Base-by-base conservation (phyloP, 768 basidiomycete species). In the Trametes elegans region DNA sequence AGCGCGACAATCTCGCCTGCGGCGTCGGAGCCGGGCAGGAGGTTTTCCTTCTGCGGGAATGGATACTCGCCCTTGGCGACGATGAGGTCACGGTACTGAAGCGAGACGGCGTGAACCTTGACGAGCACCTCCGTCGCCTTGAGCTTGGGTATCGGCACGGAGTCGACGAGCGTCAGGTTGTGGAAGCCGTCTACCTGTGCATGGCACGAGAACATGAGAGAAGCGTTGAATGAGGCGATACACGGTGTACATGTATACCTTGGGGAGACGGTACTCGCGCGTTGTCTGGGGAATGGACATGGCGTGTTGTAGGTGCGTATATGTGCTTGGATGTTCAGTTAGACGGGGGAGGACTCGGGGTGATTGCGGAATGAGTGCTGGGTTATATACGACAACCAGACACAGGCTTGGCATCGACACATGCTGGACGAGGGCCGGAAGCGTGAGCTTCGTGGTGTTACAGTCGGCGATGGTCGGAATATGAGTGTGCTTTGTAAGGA, bases 1-100 rank as follows among this genome's bases (percentile, higher is more conserved):
- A 82, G 63, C 1, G 77, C 73, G 27, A 83, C 66, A 43, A 85
- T 70, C 60, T 83, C 82, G 11, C 84, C 83, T 14, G 83, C 79
- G 67, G 78, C 75, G 60, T 85, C 82, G 1, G 84, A 76, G 61
- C 66, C 48, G 3, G 62, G 64, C n/a, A 65, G 58, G 40, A 66
- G 53, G 24, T 72, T 60, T 26, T 51, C 45, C 56, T 68, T 69
- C 68, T 39, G 47, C 73, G 76, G 60, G 56, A 35, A 59, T 57
- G 72, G 69, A 62, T 80, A 82, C 5, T 29, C 23, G 7, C 74
- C 76, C 9, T 39, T 67, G 13, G 76, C 66, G n/a, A 84, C 67
- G 11, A 69, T 38, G 7, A 83, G 66, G 61, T 85, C 82, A 35
- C 83, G 78, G 59, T 71, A 85, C 62, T 65, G 78, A 7, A 84